Conservation (phyloP, 1,139 yeast genomes). For the Suhomyces terraborum region DNA sequence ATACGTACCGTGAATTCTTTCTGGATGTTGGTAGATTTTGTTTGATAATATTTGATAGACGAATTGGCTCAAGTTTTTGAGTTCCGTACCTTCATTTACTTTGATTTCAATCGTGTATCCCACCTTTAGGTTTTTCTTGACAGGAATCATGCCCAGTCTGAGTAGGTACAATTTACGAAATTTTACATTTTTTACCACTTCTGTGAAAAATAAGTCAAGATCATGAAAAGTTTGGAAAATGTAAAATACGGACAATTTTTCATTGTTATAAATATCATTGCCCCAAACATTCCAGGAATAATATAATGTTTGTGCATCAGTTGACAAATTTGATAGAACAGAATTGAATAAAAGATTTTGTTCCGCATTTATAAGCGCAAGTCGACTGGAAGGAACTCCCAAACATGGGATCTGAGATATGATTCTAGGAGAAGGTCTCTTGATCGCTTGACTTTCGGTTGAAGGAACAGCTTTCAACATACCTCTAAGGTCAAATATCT, state of each 20-base stretch:
- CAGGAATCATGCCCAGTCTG: constrained; percentile 16
- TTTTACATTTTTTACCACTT: neutral
- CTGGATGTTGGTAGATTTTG: constrained; percentile 11
- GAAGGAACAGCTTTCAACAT: neutral
- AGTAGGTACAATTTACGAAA: constrained; percentile 10
- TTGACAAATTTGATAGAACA: neutral
- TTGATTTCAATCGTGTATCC: constrained; percentile 34
- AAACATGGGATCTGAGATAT: neutral
- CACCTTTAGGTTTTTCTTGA: constrained; percentile 30
- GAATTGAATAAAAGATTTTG: constrained; percentile 14
- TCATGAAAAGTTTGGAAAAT: constrained; percentile 12
- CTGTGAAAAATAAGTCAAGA: constrained; percentile 6
- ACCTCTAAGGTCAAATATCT: neutral
- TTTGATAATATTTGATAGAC: constrained; percentile 12
- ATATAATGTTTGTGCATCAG: constrained; percentile 9
- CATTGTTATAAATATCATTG: neutral
- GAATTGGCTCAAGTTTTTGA: constrained; percentile 7
- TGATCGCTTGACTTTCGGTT: neutral
- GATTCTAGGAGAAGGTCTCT: neutral
- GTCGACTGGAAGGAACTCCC: constrained; percentile 13
- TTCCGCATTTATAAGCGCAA: constrained; percentile 8
- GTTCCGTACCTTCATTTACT: constrained; percentile 5
- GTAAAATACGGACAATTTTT: constrained; percentile 5
- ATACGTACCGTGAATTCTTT: constrained; percentile 1
- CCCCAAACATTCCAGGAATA: constrained; percentile 17